Evolutionary conservation across 164 flowering plant species (phyloP).

Genomic region (Brasenia schreberi): DNA sequence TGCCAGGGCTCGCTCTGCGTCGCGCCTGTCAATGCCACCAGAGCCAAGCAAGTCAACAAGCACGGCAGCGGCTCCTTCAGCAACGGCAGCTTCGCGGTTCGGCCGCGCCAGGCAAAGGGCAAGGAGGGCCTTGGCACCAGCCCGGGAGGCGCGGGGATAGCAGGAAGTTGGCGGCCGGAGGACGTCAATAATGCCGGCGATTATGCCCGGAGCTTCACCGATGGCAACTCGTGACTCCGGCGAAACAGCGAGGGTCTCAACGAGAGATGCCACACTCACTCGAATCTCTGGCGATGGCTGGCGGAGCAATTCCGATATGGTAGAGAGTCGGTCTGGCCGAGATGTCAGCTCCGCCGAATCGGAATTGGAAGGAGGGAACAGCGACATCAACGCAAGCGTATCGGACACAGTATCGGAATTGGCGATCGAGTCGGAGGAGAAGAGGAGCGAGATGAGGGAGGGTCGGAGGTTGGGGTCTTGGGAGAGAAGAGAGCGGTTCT

Average conservation of each 20-base stretch:
- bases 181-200: conserved; percentile 50
- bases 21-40: conserved; percentile 60
- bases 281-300: conserved; percentile 55
- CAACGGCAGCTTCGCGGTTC: conserved; percentile 48
- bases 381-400: conserved; percentile 43
- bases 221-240: conserved; percentile 42
- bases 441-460: conserved; percentile 4
- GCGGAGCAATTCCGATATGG: conserved; percentile 30
- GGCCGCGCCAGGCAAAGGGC: conserved; percentile 67
- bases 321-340: conserved; percentile 28
- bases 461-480: neutral
- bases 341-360: conserved; percentile 41
- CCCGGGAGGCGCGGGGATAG: conserved; percentile 47
- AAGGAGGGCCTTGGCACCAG: conserved; percentile 60
- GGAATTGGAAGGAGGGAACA: conserved; percentile 43
- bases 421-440: conserved; percentile 16
- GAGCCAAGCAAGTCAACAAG: conserved; percentile 37
- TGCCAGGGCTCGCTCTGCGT: conserved; percentile 80
- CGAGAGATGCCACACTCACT: conserved; percentile 59
- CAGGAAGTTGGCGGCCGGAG: conserved; percentile 20
- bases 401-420: conserved; percentile 13
- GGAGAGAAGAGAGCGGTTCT: conserved; percentile 50
- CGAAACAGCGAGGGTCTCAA: conserved; percentile 50
- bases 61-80: conserved; percentile 63
- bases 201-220: conserved; percentile 33